Base-by-base conservation (phyloP, 208 protist species). In the Trypanosomatidae sp. region DNA sequence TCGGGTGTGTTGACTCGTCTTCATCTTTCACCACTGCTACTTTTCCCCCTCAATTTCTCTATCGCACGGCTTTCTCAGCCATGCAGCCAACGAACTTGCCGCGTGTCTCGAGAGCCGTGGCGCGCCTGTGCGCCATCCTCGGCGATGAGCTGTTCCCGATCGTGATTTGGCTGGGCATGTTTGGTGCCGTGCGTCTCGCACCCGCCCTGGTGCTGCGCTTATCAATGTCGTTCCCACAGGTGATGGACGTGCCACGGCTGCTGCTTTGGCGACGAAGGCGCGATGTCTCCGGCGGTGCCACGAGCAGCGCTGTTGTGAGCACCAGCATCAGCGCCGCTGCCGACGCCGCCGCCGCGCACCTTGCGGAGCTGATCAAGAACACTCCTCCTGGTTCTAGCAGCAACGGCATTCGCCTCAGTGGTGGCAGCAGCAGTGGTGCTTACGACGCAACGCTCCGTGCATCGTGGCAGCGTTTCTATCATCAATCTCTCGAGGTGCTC, bases 81-180 rank as follows among this genome's bases (percentile, higher is more conserved):
- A 56, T 69, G 66, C 33, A 22, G 43, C 9, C 28, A 25, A 43
- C 19, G 36, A 25, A 30, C 28, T 36, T 22, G 17, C 30, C 49
- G 33, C 66, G 15, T 3, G 19, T 69, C 30, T 56, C 28, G 15
- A 36, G 46, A 12, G 30, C 33, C 19, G 49, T 56, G 28, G 49
- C 33, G 47, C 46, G 49, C 25, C 66, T 69, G 12, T 44, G 66
- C 66, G 22, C 25, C 62, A 39, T 49, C n/a, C 36, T 79, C 36
- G 75, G 75, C 44, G 69, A 79, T 28, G 75, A 79, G 25, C 69
- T 79, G 28, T 60, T 79, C 41, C 75, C 75, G 12, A 36, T 79
- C 12, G 17, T 60, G 33, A 46, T 79, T 44, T 79, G 75, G 75
- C 22, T 79, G 33, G 58, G 46, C 1, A 70, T 79, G 67, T 79